Evolutionary conservation across 345 rosid species (phyloP).

Genomic region (Aethionema arabicum): DNA sequence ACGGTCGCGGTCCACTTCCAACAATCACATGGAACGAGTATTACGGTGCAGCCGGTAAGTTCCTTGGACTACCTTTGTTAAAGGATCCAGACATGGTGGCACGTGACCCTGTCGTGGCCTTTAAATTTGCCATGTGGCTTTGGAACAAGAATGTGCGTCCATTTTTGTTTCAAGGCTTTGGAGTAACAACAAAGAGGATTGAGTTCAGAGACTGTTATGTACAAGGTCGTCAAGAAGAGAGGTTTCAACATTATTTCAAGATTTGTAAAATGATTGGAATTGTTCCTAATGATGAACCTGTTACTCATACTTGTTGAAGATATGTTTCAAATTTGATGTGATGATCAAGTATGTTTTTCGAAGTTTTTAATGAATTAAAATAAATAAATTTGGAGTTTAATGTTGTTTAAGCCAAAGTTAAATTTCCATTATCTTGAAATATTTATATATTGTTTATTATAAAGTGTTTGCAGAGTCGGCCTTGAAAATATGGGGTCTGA

Average conservation of each 20-base stretch:
- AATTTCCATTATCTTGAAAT: too few relatives aligned
- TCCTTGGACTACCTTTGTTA: conserved; percentile 33
- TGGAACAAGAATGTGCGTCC: conserved; percentile 47
- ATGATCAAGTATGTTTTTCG: too few relatives aligned
- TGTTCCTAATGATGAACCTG: background rate
- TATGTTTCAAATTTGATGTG: too few relatives aligned
- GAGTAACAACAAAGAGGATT: conserved; percentile 35
- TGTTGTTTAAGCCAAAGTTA: too few relatives aligned
- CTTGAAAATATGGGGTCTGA: too few relatives aligned
- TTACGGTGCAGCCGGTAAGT: conserved; percentile 44
- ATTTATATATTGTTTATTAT: too few relatives aligned
- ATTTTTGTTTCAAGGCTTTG: conserved; percentile 36
- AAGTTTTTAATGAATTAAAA: too few relatives aligned
- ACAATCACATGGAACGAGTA: conserved; percentile 48
- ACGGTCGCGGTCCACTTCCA: conserved; percentile 44
- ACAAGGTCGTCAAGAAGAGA: conserved; percentile 28
- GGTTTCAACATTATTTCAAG: conserved; percentile 19
- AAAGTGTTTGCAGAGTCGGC: too few relatives aligned
- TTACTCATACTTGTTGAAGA: too few relatives aligned
- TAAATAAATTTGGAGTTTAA: too few relatives aligned
- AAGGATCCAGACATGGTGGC: conserved; percentile 44
- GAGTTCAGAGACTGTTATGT: conserved; percentile 46
- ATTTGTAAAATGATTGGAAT: conserved; percentile 33
- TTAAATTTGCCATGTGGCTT: conserved; percentile 48
- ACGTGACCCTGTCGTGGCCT: conserved; percentile 34